phyloP scores from a whole-genome alignment of 2,329 filamentous ascomycete genomes.

The Coniochaeta sp. region DNA sequence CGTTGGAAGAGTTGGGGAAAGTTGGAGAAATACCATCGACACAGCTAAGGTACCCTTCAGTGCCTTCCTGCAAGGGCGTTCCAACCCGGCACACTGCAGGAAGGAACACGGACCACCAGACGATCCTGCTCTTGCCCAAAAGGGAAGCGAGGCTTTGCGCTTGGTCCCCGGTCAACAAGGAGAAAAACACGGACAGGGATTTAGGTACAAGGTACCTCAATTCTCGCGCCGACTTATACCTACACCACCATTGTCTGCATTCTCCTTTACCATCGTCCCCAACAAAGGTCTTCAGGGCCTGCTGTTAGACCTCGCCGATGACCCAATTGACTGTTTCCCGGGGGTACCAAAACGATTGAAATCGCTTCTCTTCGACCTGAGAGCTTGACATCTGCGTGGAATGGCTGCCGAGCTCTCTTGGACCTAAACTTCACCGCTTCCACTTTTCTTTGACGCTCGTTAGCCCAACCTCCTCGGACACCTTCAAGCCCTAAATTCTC shows the following conservation, averaged over 20 bases:
- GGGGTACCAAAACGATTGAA: background rate
- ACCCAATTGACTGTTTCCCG: background rate
- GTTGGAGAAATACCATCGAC: background rate
- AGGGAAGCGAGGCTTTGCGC: background rate
- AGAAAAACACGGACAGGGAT: background rate
- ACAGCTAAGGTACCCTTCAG: too few relatives aligned
- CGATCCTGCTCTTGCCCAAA: background rate
- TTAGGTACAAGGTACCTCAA: background rate
- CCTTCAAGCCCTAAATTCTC: background rate
- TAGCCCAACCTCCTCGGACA: background rate
- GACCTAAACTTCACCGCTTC: background rate
- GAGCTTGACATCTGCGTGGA: background rate
- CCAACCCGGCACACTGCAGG: background rate
- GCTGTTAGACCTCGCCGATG: background rate
- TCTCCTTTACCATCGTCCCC: background rate
- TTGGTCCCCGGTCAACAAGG: background rate
- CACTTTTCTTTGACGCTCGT: background rate
- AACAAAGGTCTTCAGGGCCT: background rate
- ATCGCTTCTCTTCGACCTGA: background rate
- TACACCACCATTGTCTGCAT: background rate
- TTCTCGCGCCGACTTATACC: background rate
- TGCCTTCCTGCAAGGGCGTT: background rate
- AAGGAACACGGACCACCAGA: background rate
- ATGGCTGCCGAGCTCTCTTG: background rate
- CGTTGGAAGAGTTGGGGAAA: background rate